Base-by-base conservation (phyloP, 495 filamentous ascomycete species). In the Neurospora terricola region DNA sequence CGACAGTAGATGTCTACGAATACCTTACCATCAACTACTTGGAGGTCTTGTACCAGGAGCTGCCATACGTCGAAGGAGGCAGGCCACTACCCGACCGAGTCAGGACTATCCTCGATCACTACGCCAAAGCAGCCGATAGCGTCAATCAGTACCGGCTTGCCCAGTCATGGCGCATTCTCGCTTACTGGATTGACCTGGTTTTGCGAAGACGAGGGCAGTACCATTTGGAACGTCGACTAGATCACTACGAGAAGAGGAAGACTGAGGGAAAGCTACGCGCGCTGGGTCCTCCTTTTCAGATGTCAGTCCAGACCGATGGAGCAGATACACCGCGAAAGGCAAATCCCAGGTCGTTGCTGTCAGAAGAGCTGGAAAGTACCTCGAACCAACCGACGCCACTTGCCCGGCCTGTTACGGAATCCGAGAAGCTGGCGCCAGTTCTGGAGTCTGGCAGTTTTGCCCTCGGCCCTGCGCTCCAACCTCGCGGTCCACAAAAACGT, bases 361-460 rank as follows among this genome's bases (percentile, higher is more conserved):
- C 82, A 0, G 84, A 86, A 43, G 90, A 92, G 72, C 81, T 87
- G 16, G 91, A 93, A 70, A 92, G 88, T 79, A 90, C 89, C 45
- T 96, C 93, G 1, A 93, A 91, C 73, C 87, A 93, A 77, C 87
- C 91, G 14, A 97, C 93, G 0, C 93, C 93, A 1, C 83, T 95
- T 54, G 93, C 89, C 6, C 87, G 89, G 34, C 92, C 93, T 6
- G 81, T 91, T 43, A 89, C 89, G 70, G 43, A 80, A 21, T 38
- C 81, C 34, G 73, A 70, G 48, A 79, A 74, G 59, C 78, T 86
- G 14, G 81, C 82, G 6, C 81, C 82, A 8, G 82, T 84, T 27
- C 68, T 80, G 14, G 84, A 85, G 71, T 77, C 84, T 16, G 83
- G 81, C 14, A 80, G 80, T 70, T 82, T 87, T 70, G 82, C 76